These are phyloP conservation scores for Gloeopeniophorella convolvens DNA, from an alignment of 768 basidiomycete genomes.

Conservation along the genomic window DNA sequence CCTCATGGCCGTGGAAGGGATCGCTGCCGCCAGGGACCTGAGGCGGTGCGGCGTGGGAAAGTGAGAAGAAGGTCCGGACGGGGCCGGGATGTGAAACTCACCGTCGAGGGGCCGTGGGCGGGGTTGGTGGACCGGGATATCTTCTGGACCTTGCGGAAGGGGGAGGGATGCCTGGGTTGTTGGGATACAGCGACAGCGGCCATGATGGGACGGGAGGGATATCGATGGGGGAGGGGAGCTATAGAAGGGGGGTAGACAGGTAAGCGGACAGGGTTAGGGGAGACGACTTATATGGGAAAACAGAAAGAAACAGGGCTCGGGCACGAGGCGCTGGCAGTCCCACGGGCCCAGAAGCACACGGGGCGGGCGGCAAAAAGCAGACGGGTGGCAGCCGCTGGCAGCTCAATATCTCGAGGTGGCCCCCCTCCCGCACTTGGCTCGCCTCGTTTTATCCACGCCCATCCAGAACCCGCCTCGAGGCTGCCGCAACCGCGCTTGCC, in stretches of 20 bases:
- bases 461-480: conserved; percentile 9
- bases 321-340: conserved; percentile 9
- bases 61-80: conserved; percentile 10
- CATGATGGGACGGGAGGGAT: conserved; percentile 22
- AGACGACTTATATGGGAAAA: conserved; percentile 16
- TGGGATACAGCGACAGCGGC: conserved; percentile 26
- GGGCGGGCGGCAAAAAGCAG: too few relatives aligned
- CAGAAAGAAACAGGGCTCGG: not conserved
- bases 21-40: conserved; percentile 30
- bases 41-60: conserved; percentile 2
- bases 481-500: not conserved
- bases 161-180: conserved; percentile 27
- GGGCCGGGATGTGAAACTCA: conserved; percentile 8
- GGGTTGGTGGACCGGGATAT: conserved; percentile 13
- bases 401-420: too few relatives aligned
- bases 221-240: conserved; percentile 15
- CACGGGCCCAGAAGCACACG: conserved; percentile 13
- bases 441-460: conserved; percentile 14
- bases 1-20: conserved; percentile 73
- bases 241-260: conserved; percentile 17
- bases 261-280: conserved; percentile 10
- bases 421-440: conserved; percentile 8
- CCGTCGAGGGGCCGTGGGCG: conserved; percentile 14
- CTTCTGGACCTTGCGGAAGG: conserved; percentile 24
- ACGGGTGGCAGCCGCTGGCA: conserved; percentile 10